Evolutionary conservation across 2,329 filamentous ascomycete species (phyloP).

Genomic region (Colletotrichum camelliae): DNA sequence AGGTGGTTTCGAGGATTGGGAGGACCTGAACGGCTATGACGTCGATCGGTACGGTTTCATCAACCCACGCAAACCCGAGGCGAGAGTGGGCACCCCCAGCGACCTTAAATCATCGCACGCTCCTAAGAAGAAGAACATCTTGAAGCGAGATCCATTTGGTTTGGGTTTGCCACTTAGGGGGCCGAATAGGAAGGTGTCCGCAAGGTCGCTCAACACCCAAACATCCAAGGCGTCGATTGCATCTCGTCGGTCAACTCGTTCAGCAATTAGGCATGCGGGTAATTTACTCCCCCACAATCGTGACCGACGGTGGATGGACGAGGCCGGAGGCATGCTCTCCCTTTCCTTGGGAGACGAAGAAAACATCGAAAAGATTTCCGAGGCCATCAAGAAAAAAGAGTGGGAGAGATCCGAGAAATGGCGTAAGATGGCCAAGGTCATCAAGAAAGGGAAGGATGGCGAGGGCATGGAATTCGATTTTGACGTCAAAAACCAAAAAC

Average conservation of each 20-base stretch:
- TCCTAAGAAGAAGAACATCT: conserved; percentile 51
- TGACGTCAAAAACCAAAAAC: conserved; percentile 80
- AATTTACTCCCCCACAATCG: conserved; percentile 67
- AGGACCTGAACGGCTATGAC: conserved; percentile 64
- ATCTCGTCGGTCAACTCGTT: conserved; percentile 59
- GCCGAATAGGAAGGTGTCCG: conserved; percentile 61
- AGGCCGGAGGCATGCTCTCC: conserved; percentile 71
- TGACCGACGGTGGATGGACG: conserved; percentile 66
- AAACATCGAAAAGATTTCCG: conserved; percentile 55
- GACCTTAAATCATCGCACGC: conserved; percentile 48
- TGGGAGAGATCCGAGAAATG: conserved; percentile 69
- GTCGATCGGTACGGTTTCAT: conserved; percentile 76
- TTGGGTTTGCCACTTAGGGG: conserved; percentile 38
- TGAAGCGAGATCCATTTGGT: conserved; percentile 42
- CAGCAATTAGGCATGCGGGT: conserved; percentile 60
- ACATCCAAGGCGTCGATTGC: conserved; percentile 55
- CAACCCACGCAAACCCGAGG: conserved; percentile 44
- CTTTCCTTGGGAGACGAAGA: conserved; percentile 65
- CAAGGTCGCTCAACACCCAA: conserved; percentile 64
- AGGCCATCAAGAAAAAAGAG: conserved; percentile 67
- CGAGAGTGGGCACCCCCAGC: conserved; percentile 45
- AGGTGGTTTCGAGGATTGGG: conserved; percentile 70
- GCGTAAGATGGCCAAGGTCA: conserved; percentile 68
- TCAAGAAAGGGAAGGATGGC: conserved; percentile 54
- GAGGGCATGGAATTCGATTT: conserved; percentile 76